Base-by-base conservation (phyloP, 805 yeast genomes). In the Pichia manshurica region DNA sequence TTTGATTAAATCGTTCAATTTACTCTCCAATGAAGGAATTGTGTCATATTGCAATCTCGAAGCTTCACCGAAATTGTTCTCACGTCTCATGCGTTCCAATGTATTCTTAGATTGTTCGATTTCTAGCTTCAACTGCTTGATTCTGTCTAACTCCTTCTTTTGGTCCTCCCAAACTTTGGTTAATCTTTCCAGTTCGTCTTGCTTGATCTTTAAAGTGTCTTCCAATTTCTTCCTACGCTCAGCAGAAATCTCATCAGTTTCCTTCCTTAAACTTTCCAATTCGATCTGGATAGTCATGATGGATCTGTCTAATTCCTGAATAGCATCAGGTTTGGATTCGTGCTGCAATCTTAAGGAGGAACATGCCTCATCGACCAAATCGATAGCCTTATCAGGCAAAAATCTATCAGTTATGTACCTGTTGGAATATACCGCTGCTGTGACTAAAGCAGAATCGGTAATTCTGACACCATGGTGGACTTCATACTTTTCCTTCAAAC, bases 401-500 rank as follows among this genome's bases (percentile, higher is more conserved):
- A 90, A 86, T 69, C 99, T 82, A 73, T 90, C 91, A 15, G 98
- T 95, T 56, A 91, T 75, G 62, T 91, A 91, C 56, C 99, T 78
- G 45, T 95, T 86, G 23, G 98, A 98, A 58, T 93, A 71, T 65
- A 87, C 96, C 19, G 97, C 95, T 48, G 98, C 96, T 17, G 95
- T 71, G 8, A 93, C 98, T 53, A 91, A 73, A 1, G 98, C 97
- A 61, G 89, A 82, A 68, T 91, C 99, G 56, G 93, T 76, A 51
- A 91, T 91, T 64, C 98, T 82, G 21, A 91, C 98, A 63, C 98
- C 98, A 63, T 91, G 99, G 65, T 91, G 99, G 52, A 91, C 84
- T 69, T 91, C 99, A 68, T 91, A 91, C 64, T 84, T 87, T 66
- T 84, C 89, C 67, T 91, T 97, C 61, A 91, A 75, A 52, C 99